Evolutionary conservation across 257 asterid genomes (phyloP).

Genomic region (Fraxinus pennsylvanica): DNA sequence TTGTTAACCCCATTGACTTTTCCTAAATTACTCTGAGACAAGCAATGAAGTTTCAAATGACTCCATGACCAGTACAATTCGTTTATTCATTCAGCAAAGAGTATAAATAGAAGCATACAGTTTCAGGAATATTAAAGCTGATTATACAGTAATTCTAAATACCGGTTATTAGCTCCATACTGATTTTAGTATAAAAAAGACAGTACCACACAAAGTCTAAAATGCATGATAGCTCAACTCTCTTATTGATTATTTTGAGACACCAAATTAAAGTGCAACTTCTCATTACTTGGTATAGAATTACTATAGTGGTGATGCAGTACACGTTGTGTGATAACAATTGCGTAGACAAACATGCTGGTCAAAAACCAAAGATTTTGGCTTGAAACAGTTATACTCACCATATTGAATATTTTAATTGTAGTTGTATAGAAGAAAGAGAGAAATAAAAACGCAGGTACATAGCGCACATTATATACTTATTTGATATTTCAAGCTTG

Average conservation of each 20-base stretch:
- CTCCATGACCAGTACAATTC: background rate
- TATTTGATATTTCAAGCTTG: background rate
- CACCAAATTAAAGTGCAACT: background rate
- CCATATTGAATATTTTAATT: background rate
- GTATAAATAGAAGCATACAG: background rate
- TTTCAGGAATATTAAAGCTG: conserved; percentile 10
- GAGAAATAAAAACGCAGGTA: background rate
- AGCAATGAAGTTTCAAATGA: conserved; percentile 28
- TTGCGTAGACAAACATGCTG: background rate
- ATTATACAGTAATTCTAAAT: background rate
- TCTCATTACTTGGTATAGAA: background rate
- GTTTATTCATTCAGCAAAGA: background rate
- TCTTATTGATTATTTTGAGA: background rate
- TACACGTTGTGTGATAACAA: background rate
- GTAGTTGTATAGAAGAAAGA: background rate
- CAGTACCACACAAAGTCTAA: background rate
- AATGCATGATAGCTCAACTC: conserved; percentile 4
- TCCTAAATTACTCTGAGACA: conserved; percentile 56
- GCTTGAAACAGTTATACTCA: background rate
- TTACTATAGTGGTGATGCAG: background rate
- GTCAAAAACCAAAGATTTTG: background rate
- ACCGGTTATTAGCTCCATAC: background rate
- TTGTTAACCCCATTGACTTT: conserved; percentile 37
- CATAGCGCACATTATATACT: background rate
- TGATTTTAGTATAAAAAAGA: background rate